Base-by-base conservation (phyloP, 768 basidiomycete genomes). In the Kwoniella bestiolae region DNA sequence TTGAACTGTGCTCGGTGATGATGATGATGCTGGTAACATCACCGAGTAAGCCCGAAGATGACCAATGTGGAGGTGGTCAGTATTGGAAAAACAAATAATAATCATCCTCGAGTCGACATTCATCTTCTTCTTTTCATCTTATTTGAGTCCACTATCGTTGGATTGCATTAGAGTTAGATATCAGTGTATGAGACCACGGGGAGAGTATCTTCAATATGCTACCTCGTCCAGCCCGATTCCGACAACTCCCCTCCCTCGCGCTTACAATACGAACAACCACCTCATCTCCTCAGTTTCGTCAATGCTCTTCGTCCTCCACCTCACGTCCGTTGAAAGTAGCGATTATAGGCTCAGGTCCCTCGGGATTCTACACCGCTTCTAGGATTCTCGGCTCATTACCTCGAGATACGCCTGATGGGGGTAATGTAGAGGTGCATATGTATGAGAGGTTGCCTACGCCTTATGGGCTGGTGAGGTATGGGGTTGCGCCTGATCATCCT, bases 401-500 rank as follows among this genome's bases (percentile, higher is more conserved):
- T 1, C 26, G 80, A 71, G 73, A 75, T 70, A 60, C 76, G 57
- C 80, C 80, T 2, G 79, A 76, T 32, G 83, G 82, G 1, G 67
- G 77, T 6, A 59, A 83, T 34, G 75, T 87, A n/a, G 81, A 83
- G 56, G 86, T 97, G 14, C 92, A 98, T 78, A 82, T 99, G 76
- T 99, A 88, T 78, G 95, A 99, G 82, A 85, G 92, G 34, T 84
- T 95, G 11, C 97, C 94, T 86, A 88, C 92, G 29, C 95, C 95
- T 11, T 91, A 96, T 77, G 96, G 96, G 0, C 85, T 98, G 1
- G 94, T 96, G 3, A 85, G 96, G 49, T 99, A 94, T 75, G 94
- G 96, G 0, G 94, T 99, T 14, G 95, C 96, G 11, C 95, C 95
- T 47, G 95, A 98, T 83, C 95, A 98, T 81, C 93, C 96, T 9